Percentiles rank a stretch among this genome's conserved stretches.
Evolutionary conservation across 306 rosid species (phyloP).

Genomic region (Pterocarpus santalinus): DNA sequence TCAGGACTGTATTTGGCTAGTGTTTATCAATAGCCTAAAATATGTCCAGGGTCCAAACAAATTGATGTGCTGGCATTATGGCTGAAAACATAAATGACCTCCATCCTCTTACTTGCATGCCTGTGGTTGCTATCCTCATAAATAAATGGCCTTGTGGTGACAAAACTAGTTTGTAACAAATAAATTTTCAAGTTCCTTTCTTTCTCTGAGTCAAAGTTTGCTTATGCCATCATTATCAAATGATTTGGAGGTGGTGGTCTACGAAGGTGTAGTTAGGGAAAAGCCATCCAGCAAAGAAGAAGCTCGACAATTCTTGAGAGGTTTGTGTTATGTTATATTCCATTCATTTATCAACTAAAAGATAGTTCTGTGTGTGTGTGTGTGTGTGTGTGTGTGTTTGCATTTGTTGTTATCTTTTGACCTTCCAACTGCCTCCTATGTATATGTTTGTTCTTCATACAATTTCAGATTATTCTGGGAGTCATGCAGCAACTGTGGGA

Average conservation of each 20-base stretch:
- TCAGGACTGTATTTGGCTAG: constrained; percentile 13
- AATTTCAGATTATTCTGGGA: constrained; percentile 85
- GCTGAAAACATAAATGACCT: constrained; percentile 32
- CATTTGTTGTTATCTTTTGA: background rate
- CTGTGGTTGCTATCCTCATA: constrained; percentile 54
- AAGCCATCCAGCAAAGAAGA: constrained; percentile 92
- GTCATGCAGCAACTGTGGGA: constrained; percentile 87
- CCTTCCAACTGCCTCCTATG: constrained; percentile 19
- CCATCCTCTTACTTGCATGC: constrained; percentile 30
- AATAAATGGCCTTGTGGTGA: constrained; percentile 71
- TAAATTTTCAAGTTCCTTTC: constrained; percentile 30
- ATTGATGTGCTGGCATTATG: constrained; percentile 40
- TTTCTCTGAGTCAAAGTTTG: constrained; percentile 28
- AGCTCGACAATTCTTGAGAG: constrained; percentile 90
- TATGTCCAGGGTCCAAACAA: constrained; percentile 22
- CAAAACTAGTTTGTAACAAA: constrained; percentile 45
- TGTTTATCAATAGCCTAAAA: constrained; percentile 36
- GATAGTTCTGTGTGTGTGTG: background rate
- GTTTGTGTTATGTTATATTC: constrained; percentile 51
- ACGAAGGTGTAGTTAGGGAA: constrained; percentile 90
- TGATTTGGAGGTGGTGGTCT: constrained; percentile 98
- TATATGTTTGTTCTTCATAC: background rate
- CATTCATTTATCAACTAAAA: constrained; percentile 24
- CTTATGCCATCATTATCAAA: constrained; percentile 58
- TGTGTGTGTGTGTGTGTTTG: background rate